Evolutionary conservation across 257 asterid genomes (phyloP), one percentile per base, ranked within the genome.

Genomic region (Pogostemon cablin): DNA sequence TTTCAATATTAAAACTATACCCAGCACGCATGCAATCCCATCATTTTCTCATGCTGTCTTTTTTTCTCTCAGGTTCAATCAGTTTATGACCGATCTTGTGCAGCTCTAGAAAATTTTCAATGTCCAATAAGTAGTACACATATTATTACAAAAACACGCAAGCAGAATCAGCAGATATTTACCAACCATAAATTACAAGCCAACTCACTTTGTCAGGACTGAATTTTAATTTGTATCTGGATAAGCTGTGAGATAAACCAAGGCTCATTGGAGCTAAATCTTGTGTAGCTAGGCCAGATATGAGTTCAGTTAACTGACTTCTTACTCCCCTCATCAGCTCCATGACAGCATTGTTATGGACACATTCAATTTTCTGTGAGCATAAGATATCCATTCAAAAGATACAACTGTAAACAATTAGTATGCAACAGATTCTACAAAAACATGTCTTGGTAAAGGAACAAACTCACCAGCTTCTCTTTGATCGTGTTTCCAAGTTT

Each of bases 201-300:
- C 7, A 59, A 49, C 52, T 75, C 63, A 85, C 98, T 93, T 92
- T 92, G 52, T 92, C 98, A 2, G 98, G 96, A 78, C 96, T 92
- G 85, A 92, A 92, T 61, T 92, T 92, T 53, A 92, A 82, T 73
- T 89, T 92, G 87, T 84, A 85, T 80, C 98, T 82, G 34, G 96
- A 87, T 53, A 92, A 75, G 79, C 96, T 89, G 82, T 92, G 98
- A 69, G 98, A 92, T 62, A 92, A 77, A 61, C 96, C 98, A 81
- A 92, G 83, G 73, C 98, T 87, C 96, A 92, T 92, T 58, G 98
- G 96, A 65, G 93, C 91, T 85, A 92, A 80, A 78, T 92, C 98
- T 77, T 89, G 96, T 4, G 86, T 55, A 72, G 87, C 96, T 25
- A 92, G 80, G 59, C 96, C 98, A 46, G 95, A 72, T 69, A 92